A percentile compares a stretch with the other conserved stretches of the same genome.
Conservation (phyloP, 2,329 filamentous ascomycete genomes). For the Lojkania enalia region DNA sequence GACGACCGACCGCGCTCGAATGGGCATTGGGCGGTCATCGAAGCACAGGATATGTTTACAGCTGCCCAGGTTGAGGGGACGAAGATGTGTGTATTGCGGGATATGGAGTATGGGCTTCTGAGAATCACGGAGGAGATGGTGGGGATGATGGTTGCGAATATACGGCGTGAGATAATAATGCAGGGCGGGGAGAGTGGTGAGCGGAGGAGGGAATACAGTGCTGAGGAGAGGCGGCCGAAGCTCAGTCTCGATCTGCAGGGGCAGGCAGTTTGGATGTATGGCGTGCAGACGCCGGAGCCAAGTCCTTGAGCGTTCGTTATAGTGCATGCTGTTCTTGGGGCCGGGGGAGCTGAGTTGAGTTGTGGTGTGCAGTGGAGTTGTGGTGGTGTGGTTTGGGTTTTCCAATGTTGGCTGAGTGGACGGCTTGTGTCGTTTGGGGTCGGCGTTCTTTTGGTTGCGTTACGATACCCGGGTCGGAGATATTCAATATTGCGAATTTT, state of each 20-base stretch:
- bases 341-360: too few relatives aligned
- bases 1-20: constrained; percentile 35
- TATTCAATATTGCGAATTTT: too few relatives aligned
- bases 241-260: constrained; percentile 32
- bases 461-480: too few relatives aligned
- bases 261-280: constrained; percentile 35
- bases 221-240: constrained; percentile 24
- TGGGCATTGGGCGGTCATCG: constrained; percentile 38
- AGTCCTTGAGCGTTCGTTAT: constrained; percentile 32
- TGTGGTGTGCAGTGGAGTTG: too few relatives aligned
- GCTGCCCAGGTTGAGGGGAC: constrained; percentile 38
- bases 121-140: constrained; percentile 40
- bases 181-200: constrained; percentile 14
- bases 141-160: constrained; percentile 29
- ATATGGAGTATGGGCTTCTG: constrained; percentile 45
- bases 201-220: not conserved
- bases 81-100: constrained; percentile 37
- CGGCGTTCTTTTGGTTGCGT: too few relatives aligned
- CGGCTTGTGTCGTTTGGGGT: too few relatives aligned
- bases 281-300: constrained; percentile 44
- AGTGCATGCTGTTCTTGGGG: too few relatives aligned
- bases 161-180: too few relatives aligned
- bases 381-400: too few relatives aligned
- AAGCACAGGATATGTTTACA: constrained; percentile 28
- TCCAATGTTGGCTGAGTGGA: too few relatives aligned